Conservation (phyloP, 2,329 filamentous ascomycete genomes). For the Hypoxylon sp. region DNA sequence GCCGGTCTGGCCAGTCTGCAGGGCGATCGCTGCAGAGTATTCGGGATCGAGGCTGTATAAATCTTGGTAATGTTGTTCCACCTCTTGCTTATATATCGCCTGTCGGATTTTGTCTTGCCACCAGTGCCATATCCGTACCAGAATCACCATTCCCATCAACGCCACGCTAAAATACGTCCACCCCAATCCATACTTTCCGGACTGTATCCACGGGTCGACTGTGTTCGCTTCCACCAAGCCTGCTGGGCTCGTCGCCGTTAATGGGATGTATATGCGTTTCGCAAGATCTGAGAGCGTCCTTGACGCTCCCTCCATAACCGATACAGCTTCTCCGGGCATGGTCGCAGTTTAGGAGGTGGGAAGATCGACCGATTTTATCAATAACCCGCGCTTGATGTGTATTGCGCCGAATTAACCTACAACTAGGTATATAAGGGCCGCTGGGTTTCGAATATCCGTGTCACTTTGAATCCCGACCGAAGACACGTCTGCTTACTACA, state of each 20-base stretch:
- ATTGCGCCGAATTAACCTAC: constrained; percentile 5
- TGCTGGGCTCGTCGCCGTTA: constrained; percentile 69
- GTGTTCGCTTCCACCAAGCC: constrained; percentile 72
- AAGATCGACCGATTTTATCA: constrained; percentile 11
- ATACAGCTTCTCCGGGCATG: constrained; percentile 57
- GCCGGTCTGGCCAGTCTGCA: constrained; percentile 65
- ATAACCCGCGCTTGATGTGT: constrained; percentile 17
- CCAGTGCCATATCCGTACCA: constrained; percentile 84
- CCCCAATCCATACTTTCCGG: constrained; percentile 86
- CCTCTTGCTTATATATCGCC: constrained; percentile 86
- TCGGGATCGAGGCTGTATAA: constrained; percentile 64
- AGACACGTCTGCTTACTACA: constrained; percentile 25
- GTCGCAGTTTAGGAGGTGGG: constrained; percentile 22
- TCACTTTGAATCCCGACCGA: constrained; percentile 14
- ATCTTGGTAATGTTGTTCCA: constrained; percentile 72
- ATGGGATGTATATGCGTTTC: constrained; percentile 70
- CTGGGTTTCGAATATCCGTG: constrained; percentile 6
- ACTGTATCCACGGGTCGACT: constrained; percentile 82
- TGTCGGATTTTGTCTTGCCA: constrained; percentile 95
- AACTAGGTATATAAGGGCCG: constrained; percentile 10
- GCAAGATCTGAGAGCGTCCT: constrained; percentile 55
- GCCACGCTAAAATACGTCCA: constrained; percentile 90
- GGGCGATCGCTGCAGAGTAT: constrained; percentile 56
- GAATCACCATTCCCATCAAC: constrained; percentile 73
- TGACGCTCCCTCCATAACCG: constrained; percentile 52